phyloP scores from a whole-genome alignment of 2,329 filamentous ascomycete species.

The Hypoxylon sp. region DNA sequence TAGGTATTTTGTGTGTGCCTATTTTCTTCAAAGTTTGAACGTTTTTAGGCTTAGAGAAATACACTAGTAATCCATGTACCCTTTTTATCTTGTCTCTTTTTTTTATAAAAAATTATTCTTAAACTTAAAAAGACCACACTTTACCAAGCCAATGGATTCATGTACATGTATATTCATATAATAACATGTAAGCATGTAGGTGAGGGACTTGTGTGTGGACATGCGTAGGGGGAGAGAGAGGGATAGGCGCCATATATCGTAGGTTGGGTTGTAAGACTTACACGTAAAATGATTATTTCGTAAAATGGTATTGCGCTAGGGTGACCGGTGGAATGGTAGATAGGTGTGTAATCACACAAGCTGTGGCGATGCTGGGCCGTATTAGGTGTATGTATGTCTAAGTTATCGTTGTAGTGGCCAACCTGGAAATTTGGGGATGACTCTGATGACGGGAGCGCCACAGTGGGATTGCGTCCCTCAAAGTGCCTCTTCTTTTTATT shows the following conservation, averaged over 20 bases:
- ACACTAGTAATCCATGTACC: conserved; percentile 9
- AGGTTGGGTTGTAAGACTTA: conserved; percentile 33
- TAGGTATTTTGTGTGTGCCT: background rate
- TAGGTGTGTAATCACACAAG: conserved; percentile 9
- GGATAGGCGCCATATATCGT: background rate
- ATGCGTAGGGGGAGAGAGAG: conserved; percentile 4
- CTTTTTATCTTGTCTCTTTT: conserved; percentile 9
- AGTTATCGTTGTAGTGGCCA: conserved; percentile 2
- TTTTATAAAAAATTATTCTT: conserved; percentile 4
- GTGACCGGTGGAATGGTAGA: conserved; percentile 14
- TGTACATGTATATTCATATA: conserved; percentile 11
- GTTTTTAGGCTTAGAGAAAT: conserved; percentile 12
- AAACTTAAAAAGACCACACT: conserved; percentile 5
- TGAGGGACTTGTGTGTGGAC: conserved; percentile 10
- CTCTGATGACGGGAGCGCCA: conserved; percentile 20
- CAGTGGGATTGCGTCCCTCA: conserved; percentile 12
- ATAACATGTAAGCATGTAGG: conserved; percentile 1
- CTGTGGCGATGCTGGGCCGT: conserved; percentile 22
- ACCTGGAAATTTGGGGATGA: conserved; percentile 14
- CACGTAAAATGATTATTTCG: conserved; percentile 22
- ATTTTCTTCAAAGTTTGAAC: conserved; percentile 2
- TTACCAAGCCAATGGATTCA: conserved; percentile 9
- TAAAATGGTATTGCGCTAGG: conserved; percentile 18
- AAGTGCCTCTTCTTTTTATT: conserved; percentile 1
- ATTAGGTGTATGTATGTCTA: conserved; percentile 1